A percentile compares a stretch with the other conserved stretches of the same genome.
Evolutionary conservation across 352 stramenopile genomes (phyloP).

Genomic region (Phytophthora europaea): DNA sequence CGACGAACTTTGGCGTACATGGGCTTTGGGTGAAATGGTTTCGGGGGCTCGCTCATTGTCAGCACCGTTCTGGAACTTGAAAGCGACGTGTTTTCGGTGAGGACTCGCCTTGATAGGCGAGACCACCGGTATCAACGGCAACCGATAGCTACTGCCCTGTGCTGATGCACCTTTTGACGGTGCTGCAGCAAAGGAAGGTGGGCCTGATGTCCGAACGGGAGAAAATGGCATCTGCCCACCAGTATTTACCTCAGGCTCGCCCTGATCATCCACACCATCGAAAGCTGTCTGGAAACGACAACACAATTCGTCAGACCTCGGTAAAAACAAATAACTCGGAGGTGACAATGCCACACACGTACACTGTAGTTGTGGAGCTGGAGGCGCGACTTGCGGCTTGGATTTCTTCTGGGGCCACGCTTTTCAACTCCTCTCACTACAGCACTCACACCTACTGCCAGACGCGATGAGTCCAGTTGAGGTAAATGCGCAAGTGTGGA

Average conservation of each 20-base stretch:
- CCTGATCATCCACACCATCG: slow-evolving; percentile 6
- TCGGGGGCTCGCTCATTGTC: neutral
- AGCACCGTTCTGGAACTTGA: slow-evolving; percentile 32
- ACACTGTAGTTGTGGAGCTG: slow-evolving; percentile 76
- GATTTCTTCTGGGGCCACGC: slow-evolving; percentile 48
- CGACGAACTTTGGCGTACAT: slow-evolving; percentile 21
- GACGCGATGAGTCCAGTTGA: slow-evolving; percentile 58
- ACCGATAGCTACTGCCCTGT: slow-evolving; percentile 1
- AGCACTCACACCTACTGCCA: slow-evolving; percentile 64
- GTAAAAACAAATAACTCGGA: neutral
- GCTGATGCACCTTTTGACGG: neutral
- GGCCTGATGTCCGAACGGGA: slow-evolving; percentile 27
- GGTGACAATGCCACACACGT: slow-evolving; percentile 14
- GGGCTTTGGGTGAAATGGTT: slow-evolving; percentile 16
- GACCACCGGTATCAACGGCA: slow-evolving; percentile 54
- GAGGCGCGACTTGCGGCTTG: slow-evolving; percentile 64
- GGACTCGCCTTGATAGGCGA: slow-evolving; percentile 66
- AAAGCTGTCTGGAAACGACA: slow-evolving; percentile 29
- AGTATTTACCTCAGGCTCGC: neutral
- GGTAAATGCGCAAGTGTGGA: slow-evolving; percentile 49
- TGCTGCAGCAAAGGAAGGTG: neutral
- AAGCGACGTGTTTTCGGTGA: slow-evolving; percentile 52
- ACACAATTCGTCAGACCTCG: neutral
- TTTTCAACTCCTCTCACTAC: slow-evolving; percentile 68
- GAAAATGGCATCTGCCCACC: slow-evolving; percentile 30